A percentile compares a stretch with the other conserved stretches of the same genome.
Conservation (phyloP, 2,329 filamentous ascomycete species). For the Ophiostoma ulmi region DNA sequence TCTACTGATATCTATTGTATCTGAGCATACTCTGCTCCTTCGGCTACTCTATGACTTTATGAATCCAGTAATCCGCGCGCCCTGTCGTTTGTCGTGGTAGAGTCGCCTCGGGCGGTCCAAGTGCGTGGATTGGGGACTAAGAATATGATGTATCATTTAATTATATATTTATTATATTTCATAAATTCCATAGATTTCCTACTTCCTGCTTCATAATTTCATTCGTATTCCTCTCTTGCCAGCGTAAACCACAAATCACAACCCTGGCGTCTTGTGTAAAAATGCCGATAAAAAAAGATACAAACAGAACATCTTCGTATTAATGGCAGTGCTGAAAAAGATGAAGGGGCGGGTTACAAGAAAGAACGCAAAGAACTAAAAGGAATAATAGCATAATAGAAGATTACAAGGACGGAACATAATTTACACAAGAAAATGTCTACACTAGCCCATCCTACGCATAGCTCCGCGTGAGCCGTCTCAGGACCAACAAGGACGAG, state of each 20-base stretch:
- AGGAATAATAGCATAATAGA: not conserved
- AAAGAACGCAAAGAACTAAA: not conserved
- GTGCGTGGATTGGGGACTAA: slow-evolving; percentile 17
- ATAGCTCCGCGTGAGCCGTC: slow-evolving; percentile 5
- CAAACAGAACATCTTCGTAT: not conserved
- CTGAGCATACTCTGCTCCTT: not conserved
- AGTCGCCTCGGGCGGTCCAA: slow-evolving; percentile 17
- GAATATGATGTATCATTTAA: slow-evolving; percentile 17
- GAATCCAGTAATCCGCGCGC: not conserved
- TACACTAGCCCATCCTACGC: not conserved
- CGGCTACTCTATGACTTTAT: not conserved
- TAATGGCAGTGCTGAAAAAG: not conserved
- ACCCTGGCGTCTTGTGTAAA: not conserved
- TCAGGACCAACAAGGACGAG: not conserved
- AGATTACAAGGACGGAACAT: not conserved
- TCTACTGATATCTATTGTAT: not conserved
- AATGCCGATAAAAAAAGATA: not conserved
- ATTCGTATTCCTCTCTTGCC: not conserved
- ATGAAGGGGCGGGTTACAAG: not conserved
- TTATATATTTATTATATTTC: not conserved
- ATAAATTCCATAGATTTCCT: too few relatives aligned
- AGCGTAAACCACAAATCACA: not conserved
- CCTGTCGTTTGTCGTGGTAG: not conserved
- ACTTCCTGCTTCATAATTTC: not conserved
- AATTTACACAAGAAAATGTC: not conserved